Base-by-base conservation (phyloP, 2,329 filamentous ascomycete species). In the Aspergillus chevalieri region DNA sequence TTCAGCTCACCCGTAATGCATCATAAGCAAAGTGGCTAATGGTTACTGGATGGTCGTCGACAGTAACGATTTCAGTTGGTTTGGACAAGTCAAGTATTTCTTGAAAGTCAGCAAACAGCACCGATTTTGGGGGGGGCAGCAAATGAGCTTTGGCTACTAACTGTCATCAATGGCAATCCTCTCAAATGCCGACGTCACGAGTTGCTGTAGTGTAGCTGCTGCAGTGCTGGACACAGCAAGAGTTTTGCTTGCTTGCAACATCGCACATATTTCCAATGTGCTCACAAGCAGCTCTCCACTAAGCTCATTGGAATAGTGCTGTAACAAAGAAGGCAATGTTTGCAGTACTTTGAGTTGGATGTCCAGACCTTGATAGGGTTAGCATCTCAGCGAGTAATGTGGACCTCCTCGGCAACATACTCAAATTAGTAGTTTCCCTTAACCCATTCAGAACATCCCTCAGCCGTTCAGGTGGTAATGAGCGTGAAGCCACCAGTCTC, bases 301-400 rank as follows among this genome's bases (percentile, higher is more conserved):
- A 34, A 98, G 74, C 49, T 95, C 87, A 33, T 80, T 78, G 0
- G 88, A 83, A 70, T 97, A 97, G 61, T 95, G 95, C 58, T 96
- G 91, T 21, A 97, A 73, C 33, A 98, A 71, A 1, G 90, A 89
- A 3, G 93, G 93, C 14, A 98, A 73, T 1, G 90, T 89, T 67
- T 98, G 93, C 12, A 98, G 75, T 47, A 97, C 93, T 70, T 97
- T 97, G 57, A 98, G 81, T 65, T 98, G 93, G 2, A 96, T 87
- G 71, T 98, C 93, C 51, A 95, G 75, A 46, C 77, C 80, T 81
- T 49, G 8, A 44, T 14, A 26, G 8, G 15, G 49, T 69, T 49
- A 69, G 61, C 54, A 52, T 47, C 17, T 42, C 30, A 19, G 17
- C 42, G 9, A 43, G 44, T 45, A 9, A 21, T 43, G 30, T 38